These are phyloP conservation scores for Epichloe bromicola DNA, from an alignment of 2,329 filamentous ascomycete genomes.

Conservation along the genomic window DNA sequence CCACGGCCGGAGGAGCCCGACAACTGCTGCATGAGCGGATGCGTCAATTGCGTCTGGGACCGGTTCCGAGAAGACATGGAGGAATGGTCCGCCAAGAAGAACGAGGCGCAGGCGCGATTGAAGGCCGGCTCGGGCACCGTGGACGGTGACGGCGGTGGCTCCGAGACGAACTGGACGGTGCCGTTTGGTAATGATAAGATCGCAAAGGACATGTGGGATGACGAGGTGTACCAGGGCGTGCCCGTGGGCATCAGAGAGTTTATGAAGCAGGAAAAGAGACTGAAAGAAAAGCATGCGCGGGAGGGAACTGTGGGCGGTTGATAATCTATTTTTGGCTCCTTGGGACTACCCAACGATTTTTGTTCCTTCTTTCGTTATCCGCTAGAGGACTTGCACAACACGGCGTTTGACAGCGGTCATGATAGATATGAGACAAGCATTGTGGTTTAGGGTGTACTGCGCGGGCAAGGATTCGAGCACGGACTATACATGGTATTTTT, in stretches of 20 bases:
- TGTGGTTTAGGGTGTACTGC: not conserved
- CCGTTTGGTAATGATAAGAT: conserved; percentile 24
- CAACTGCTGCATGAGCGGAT: conserved; percentile 98
- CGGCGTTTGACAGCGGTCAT: not conserved
- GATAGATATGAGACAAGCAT: not conserved
- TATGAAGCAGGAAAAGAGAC: conserved; percentile 88
- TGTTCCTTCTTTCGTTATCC: not conserved
- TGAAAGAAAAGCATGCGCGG: conserved; percentile 60
- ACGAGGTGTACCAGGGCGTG: conserved; percentile 63
- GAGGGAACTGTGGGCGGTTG: conserved; percentile 35
- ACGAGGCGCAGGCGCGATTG: conserved; percentile 47
- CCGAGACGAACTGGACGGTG: conserved; percentile 50
- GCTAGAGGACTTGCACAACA: not conserved
- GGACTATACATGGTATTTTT: not conserved
- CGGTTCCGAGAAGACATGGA: conserved; percentile 83
- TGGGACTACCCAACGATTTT: not conserved
- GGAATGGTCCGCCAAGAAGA: conserved; percentile 59
- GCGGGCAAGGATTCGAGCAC: not conserved
- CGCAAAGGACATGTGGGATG: conserved; percentile 42
- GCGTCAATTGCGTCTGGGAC: conserved; percentile 96
- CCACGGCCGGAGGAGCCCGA: conserved; percentile 81
- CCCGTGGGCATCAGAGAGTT: conserved; percentile 92
- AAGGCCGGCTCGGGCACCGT: conserved; percentile 37
- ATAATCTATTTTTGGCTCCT: not conserved
- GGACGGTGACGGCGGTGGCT: conserved; percentile 72